A percentile compares a stretch with the other conserved stretches of the same genome.
These are phyloP conservation scores for Naganishia cerealis DNA, from an alignment of 1,284 basidiomycete genomes.

Conservation along the genomic window DNA sequence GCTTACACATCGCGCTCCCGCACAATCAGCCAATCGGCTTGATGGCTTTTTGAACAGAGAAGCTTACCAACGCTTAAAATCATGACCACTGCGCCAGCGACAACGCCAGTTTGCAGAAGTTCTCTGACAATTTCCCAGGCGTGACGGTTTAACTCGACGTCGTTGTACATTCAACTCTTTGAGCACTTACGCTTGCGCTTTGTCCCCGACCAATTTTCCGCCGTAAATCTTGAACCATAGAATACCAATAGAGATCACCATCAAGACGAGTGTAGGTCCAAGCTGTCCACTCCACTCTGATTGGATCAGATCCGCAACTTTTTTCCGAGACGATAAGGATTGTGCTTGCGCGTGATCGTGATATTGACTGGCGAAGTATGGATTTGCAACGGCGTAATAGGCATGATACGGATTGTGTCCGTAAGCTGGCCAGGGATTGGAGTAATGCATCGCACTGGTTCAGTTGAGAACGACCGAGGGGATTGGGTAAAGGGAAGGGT, in stretches of 20 bases:
- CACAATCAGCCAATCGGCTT: neutral
- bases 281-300: constrained; percentile 11
- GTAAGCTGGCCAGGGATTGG: constrained; percentile 6
- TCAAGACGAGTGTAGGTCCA: constrained; percentile 7
- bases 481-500: neutral
- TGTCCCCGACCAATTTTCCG: neutral
- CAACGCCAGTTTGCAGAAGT: constrained; percentile 8
- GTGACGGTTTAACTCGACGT: neutral
- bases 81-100: constrained; percentile 4
- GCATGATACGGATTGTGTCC: constrained; percentile 5
- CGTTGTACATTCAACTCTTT: neutral
- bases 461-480: neutral
- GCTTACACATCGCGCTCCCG: neutral
- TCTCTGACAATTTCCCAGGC: neutral
- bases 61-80: constrained; percentile 16
- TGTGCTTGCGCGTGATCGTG: neutral
- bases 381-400: constrained; percentile 1
- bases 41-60: neutral
- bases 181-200: constrained; percentile 12
- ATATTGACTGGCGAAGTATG: neutral
- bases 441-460: neutral
- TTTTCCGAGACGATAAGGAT: neutral
- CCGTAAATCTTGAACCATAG: constrained; percentile 23
- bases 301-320: neutral
- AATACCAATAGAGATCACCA: constrained; percentile 1